phyloP scores from a whole-genome alignment of 2,329 filamentous ascomycete genomes.

The Pseudocercospora musae region DNA sequence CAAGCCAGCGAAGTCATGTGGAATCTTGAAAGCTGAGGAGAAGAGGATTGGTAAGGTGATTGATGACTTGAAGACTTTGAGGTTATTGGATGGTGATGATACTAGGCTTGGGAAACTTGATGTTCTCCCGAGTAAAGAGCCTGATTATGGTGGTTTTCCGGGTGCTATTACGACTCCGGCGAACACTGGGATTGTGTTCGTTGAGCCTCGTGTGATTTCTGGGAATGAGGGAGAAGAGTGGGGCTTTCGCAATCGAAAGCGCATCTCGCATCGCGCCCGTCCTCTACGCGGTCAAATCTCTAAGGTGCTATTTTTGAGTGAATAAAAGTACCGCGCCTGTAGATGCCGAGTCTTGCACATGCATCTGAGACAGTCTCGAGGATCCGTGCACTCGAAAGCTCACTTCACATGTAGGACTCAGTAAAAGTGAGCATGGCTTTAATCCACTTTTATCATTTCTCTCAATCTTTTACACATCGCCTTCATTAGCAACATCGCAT shows the following conservation, averaged over 20 bases:
- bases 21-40: too few species aligned
- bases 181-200: slow-evolving; percentile 47
- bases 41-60: too few species aligned
- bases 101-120: slow-evolving; percentile 47
- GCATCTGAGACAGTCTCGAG: not conserved
- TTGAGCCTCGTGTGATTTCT: slow-evolving; percentile 29
- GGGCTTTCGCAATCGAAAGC: too few species aligned
- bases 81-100: slow-evolving; percentile 46
- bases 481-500: not conserved
- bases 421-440: not conserved
- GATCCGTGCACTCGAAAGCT: not conserved
- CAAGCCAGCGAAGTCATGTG: too few species aligned
- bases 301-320: not conserved
- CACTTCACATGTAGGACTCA: not conserved
- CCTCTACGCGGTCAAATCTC: too few species aligned
- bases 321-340: not conserved
- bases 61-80: slow-evolving; percentile 34
- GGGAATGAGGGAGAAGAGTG: too few species aligned
- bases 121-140: slow-evolving; percentile 57
- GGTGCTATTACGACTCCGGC: slow-evolving; percentile 56
- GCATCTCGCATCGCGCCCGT: too few species aligned
- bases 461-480: not conserved
- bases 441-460: not conserved
- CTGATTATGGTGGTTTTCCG: slow-evolving; percentile 56
- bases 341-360: not conserved